phyloP scores from a whole-genome alignment of 2,329 filamentous ascomycete species.

The Aureobasidium sp. region DNA sequence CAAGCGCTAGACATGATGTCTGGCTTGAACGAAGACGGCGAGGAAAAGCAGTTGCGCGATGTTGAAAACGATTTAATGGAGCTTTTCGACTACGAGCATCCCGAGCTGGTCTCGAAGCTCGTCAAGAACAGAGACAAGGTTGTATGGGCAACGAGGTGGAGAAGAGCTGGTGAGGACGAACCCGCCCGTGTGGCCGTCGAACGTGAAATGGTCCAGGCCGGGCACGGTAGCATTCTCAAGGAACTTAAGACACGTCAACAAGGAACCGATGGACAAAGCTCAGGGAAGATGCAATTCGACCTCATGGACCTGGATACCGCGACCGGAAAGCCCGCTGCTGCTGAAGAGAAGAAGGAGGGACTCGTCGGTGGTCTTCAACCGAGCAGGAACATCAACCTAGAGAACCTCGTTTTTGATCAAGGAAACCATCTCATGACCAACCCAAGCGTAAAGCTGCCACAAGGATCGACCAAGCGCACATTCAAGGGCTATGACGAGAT shows the following conservation, averaged over 20 bases:
- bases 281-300: slow-evolving; percentile 71
- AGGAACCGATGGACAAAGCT: slow-evolving; percentile 50
- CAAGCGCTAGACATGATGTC: slow-evolving; percentile 77
- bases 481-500: slow-evolving; percentile 99
- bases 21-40: slow-evolving; percentile 63
- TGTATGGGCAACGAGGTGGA: slow-evolving; percentile 87
- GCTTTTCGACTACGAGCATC: slow-evolving; percentile 93
- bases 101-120: slow-evolving; percentile 83
- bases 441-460: slow-evolving; percentile 83
- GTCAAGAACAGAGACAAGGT: slow-evolving; percentile 90
- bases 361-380: slow-evolving; percentile 80
- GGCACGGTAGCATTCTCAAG: slow-evolving; percentile 77
- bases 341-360: slow-evolving; percentile 53
- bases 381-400: slow-evolving; percentile 80
- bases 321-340: slow-evolving; percentile 34
- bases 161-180: slow-evolving; percentile 71
- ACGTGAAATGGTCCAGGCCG: slow-evolving; percentile 84
- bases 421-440: slow-evolving; percentile 99
- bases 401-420: slow-evolving; percentile 94
- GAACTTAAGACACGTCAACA: slow-evolving; percentile 72
- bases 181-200: slow-evolving; percentile 68
- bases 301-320: slow-evolving; percentile 68
- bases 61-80: slow-evolving; percentile 99
- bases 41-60: slow-evolving; percentile 80
- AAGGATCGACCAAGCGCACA: slow-evolving; percentile 87